Evolutionary conservation across 169 alveolate species (phyloP), one percentile per base, ranked within the genome.

Genomic region (Eimeria mitis): DNA sequence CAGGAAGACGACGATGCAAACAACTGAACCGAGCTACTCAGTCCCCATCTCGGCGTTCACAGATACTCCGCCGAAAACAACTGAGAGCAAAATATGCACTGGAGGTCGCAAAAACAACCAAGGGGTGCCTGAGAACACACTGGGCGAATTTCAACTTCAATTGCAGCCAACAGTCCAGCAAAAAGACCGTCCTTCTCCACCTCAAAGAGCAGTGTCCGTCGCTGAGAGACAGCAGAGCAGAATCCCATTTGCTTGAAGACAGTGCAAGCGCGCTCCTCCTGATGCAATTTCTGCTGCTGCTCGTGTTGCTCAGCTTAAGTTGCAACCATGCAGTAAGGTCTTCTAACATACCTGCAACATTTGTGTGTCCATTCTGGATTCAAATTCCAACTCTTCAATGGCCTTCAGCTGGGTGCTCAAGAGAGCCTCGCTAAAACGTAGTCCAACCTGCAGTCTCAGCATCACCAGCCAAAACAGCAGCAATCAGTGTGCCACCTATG

Each of bases 91-190:
- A 37, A 14, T 16, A 31, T 73, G 54, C 40, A 73, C 14, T 40
- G 83, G 56, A 19, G 54, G 11, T 73, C 1, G n/a, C 83, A 40
- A 7, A 16, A 40, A 16, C 40, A 73, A 54, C 37, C 21, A 73
- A 4, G 19, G 40, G 4, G 25, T 13, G 19, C 16, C 65, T 42
- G 42, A n/a, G 92, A 65, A 65, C 95, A 8, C 40, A 97, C 98
- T 76, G 98, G 98, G 59, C 98, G 96, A 83, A 98, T 98, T 89
- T 97, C 99, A 2, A 98, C 98, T 91, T 97, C 99, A 65, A 98
- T 97, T 9, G 98, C 98, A 42, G 97, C 97, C 71, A 98, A 95
- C 75, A 97, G 96, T 9, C 98, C 99, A 54, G 98, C 97, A 85
- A 97, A 95, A 4, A 96, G 96, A 9, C 98, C 99, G 37, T 78